Evolutionary conservation across 2,329 filamentous ascomycete species (phyloP).

Genomic region (Pseudocercospora pini-densiflorae): DNA sequence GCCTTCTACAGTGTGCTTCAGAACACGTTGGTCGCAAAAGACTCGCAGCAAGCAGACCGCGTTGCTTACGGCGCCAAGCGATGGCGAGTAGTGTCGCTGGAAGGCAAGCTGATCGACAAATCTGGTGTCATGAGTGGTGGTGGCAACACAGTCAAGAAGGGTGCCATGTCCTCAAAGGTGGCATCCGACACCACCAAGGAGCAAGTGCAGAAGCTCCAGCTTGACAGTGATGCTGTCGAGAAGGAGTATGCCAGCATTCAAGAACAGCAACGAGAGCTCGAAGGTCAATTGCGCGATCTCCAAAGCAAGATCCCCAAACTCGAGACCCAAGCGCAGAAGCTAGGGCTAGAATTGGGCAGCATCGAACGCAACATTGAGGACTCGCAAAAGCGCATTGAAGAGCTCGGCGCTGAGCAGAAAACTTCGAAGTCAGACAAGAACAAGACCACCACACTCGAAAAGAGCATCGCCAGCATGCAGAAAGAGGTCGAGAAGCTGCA

Average conservation of each 20-base stretch:
- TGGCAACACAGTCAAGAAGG: slow-evolving; percentile 85
- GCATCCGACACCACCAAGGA: slow-evolving; percentile 86
- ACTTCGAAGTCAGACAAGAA: slow-evolving; percentile 79
- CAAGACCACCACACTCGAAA: slow-evolving; percentile 73
- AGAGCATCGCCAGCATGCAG: slow-evolving; percentile 75
- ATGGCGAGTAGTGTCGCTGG: slow-evolving; percentile 95
- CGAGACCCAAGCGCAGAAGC: slow-evolving; percentile 90
- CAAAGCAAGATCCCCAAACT: slow-evolving; percentile 79
- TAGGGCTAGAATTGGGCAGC: slow-evolving; percentile 85
- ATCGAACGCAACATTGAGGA: slow-evolving; percentile 83
- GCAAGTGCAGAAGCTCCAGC: slow-evolving; percentile 83
- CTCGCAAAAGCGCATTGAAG: slow-evolving; percentile 80
- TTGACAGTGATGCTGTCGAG: slow-evolving; percentile 83
- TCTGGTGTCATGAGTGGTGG: slow-evolving; percentile 99
- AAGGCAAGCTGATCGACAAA: slow-evolving; percentile 95
- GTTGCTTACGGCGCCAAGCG: slow-evolving; percentile 93
- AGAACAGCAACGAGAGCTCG: slow-evolving; percentile 79
- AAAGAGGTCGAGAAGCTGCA: slow-evolving; percentile 80
- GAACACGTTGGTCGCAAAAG: slow-evolving; percentile 90
- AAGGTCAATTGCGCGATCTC: slow-evolving; percentile 72
- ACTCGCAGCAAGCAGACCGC: slow-evolving; percentile 93
- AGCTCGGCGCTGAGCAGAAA: slow-evolving; percentile 79
- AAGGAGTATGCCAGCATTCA: slow-evolving; percentile 83
- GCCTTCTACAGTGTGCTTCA: slow-evolving; percentile 96
- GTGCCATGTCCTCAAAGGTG: slow-evolving; percentile 95